A percentile compares a stretch with the other conserved stretches of the same genome.
phyloP scores from a whole-genome alignment of 2,329 filamentous ascomycete species.

The Cladorrhinum sp. region DNA sequence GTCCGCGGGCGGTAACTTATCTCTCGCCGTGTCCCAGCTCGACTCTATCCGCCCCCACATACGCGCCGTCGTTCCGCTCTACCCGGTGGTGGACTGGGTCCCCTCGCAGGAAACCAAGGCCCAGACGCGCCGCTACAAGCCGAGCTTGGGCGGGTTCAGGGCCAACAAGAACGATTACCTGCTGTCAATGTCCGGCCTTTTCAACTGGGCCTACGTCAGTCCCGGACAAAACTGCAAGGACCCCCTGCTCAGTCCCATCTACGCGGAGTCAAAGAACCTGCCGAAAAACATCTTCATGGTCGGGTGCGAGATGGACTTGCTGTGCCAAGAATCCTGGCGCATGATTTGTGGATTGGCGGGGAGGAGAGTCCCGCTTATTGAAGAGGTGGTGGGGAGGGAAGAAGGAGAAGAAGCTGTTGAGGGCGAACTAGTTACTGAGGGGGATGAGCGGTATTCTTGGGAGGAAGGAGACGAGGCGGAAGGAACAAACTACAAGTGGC shows the following conservation, averaged over 20 bases:
- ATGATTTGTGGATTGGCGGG: slow-evolving; percentile 37
- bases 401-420: slow-evolving; percentile 16
- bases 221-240: slow-evolving; percentile 35
- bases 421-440: slow-evolving; percentile 26
- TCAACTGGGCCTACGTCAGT: slow-evolving; percentile 43
- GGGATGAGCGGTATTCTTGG: slow-evolving; percentile 31
- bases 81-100: slow-evolving; percentile 43
- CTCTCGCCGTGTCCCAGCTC: slow-evolving; percentile 41
- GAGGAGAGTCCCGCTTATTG: slow-evolving; percentile 27
- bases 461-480: slow-evolving; percentile 17
- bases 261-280: slow-evolving; percentile 33
- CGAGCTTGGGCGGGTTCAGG: slow-evolving; percentile 31
- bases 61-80: slow-evolving; percentile 41
- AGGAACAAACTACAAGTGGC: slow-evolving; percentile 27
- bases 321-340: slow-evolving; percentile 41
- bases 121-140: slow-evolving; percentile 37
- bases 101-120: slow-evolving; percentile 31
- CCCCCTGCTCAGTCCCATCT: slow-evolving; percentile 41
- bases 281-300: slow-evolving; percentile 44
- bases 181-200: slow-evolving; percentile 30
- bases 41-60: slow-evolving; percentile 33
- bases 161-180: slow-evolving; percentile 29
- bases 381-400: slow-evolving; percentile 31
- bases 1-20: slow-evolving; percentile 51
- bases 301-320: slow-evolving; percentile 45